A percentile compares a stretch with the other conserved stretches of the same genome.
Evolutionary conservation across 2,329 filamentous ascomycete species (phyloP).

Genomic region (Fusarium palustre): DNA sequence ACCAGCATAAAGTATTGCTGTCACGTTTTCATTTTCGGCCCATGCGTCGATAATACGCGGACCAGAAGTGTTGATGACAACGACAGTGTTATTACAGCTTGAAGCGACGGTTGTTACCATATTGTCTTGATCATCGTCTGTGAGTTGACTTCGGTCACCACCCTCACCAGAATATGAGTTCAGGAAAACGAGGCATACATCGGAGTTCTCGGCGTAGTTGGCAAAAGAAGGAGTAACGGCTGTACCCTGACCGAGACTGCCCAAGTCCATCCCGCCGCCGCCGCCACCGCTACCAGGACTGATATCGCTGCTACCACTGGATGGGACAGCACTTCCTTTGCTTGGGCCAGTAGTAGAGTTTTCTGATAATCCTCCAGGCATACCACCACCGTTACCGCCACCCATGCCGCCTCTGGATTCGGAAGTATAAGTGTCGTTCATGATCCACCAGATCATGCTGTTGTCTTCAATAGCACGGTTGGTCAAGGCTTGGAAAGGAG

Average conservation of each 20-base stretch:
- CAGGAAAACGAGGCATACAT: constrained; percentile 70
- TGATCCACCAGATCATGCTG: constrained; percentile 7
- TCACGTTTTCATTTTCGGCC: constrained; percentile 58
- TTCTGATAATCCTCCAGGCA: background rate
- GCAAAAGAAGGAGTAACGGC: background rate
- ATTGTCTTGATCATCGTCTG: constrained; percentile 70
- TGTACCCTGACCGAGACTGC: background rate
- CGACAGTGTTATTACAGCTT: constrained; percentile 60
- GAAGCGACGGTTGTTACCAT: constrained; percentile 69
- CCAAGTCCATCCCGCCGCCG: background rate
- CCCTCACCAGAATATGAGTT: constrained; percentile 77
- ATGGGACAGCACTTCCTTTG: background rate
- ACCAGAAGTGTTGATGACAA: constrained; percentile 75
- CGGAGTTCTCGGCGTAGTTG: constrained; percentile 31
- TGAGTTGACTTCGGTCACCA: constrained; percentile 70
- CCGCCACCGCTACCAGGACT: background rate
- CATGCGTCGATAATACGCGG: constrained; percentile 68
- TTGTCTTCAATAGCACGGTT: constrained; percentile 56
- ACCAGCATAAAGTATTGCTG: constrained; percentile 74
- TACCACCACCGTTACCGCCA: background rate
- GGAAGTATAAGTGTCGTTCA: background rate
- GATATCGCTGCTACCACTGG: background rate
- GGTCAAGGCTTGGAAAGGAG: constrained; percentile 65
- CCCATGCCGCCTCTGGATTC: background rate
- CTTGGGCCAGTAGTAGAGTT: background rate